phyloP scores from a whole-genome alignment of 805 yeast species.

The Kazachstania taianensis region DNA sequence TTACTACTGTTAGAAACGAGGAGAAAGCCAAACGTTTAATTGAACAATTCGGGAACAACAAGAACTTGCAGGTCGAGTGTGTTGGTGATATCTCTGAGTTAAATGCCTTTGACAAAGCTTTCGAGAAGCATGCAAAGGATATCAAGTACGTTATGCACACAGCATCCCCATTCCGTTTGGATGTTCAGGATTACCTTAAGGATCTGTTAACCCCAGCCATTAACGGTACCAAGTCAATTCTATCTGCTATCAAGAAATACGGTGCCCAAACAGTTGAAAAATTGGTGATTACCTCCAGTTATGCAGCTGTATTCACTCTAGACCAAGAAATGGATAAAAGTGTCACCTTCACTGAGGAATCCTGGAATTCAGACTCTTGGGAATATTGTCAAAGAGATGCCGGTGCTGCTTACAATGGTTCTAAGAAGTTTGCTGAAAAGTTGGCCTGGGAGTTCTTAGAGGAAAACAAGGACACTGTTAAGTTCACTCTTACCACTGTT shows the following conservation, averaged over 20 bases:
- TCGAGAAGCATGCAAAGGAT: conserved; percentile 36
- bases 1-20: conserved; percentile 42
- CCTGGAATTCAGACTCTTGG: conserved; percentile 31
- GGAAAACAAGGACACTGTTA: no score
- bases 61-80: conserved; percentile 23
- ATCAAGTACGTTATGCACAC: conserved; percentile 47
- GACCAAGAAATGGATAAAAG: conserved; percentile 20
- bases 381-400: conserved; percentile 17
- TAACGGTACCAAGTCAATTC: conserved; percentile 41
- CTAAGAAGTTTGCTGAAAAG: no score
- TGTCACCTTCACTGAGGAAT: conserved; percentile 19
- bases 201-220: conserved; percentile 50
- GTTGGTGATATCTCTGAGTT: conserved; percentile 28
- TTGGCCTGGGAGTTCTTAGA: no score
- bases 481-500: no score
- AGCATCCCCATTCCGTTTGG: conserved; percentile 48
- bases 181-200: conserved; percentile 35
- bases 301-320: conserved; percentile 35
- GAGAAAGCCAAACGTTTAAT: conserved; percentile 34
- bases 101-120: conserved; percentile 38
- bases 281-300: conserved; percentile 45
- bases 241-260: conserved; percentile 36
- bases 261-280: conserved; percentile 34
- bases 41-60: conserved; percentile 23
- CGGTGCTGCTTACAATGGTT: conserved; percentile 28